phyloP scores from a whole-genome alignment of 2,329 filamentous ascomycete genomes.

The Colletotrichum cuscutae region DNA sequence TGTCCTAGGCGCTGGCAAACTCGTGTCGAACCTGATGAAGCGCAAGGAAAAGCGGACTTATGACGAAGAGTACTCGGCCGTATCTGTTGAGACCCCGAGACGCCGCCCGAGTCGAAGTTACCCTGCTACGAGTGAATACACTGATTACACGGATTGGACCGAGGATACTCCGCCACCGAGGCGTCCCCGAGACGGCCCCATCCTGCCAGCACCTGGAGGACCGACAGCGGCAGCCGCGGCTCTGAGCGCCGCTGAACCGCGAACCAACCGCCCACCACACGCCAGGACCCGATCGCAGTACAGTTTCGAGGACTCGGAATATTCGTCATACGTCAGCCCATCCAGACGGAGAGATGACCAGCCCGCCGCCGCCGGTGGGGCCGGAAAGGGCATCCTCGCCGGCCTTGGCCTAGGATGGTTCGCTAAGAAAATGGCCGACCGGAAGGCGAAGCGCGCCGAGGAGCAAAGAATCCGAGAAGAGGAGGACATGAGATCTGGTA shows the following conservation, averaged over 20 bases:
- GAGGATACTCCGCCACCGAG: slow-evolving; percentile 37
- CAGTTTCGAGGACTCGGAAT: slow-evolving; percentile 65
- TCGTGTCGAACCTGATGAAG: slow-evolving; percentile 69
- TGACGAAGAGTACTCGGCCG: slow-evolving; percentile 72
- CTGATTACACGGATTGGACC: slow-evolving; percentile 56
- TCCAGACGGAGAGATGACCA: slow-evolving; percentile 64
- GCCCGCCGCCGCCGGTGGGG: slow-evolving; percentile 55
- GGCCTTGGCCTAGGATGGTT: slow-evolving; percentile 76
- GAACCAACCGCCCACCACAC: slow-evolving; percentile 60
- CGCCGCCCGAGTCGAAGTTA: slow-evolving; percentile 52
- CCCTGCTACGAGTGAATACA: slow-evolving; percentile 61
- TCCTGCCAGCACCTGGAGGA: slow-evolving; percentile 59
- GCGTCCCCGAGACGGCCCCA: slow-evolving; percentile 47
- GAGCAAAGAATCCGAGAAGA: slow-evolving; percentile 56
- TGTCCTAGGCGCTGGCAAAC: slow-evolving; percentile 68
- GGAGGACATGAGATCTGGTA: slow-evolving; percentile 69
- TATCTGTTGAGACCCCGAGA: slow-evolving; percentile 70
- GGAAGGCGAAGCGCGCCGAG: slow-evolving; percentile 59
- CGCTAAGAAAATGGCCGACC: slow-evolving; percentile 71
- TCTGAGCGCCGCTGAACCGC: slow-evolving; percentile 55
- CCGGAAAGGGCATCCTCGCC: slow-evolving; percentile 68
- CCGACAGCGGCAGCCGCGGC: slow-evolving; percentile 56
- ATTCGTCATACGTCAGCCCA: slow-evolving; percentile 70
- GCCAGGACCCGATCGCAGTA: slow-evolving; percentile 54
- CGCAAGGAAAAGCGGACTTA: slow-evolving; percentile 57